Conservation (phyloP, 2,329 filamentous ascomycete species). For the Ophiostoma australiae region DNA sequence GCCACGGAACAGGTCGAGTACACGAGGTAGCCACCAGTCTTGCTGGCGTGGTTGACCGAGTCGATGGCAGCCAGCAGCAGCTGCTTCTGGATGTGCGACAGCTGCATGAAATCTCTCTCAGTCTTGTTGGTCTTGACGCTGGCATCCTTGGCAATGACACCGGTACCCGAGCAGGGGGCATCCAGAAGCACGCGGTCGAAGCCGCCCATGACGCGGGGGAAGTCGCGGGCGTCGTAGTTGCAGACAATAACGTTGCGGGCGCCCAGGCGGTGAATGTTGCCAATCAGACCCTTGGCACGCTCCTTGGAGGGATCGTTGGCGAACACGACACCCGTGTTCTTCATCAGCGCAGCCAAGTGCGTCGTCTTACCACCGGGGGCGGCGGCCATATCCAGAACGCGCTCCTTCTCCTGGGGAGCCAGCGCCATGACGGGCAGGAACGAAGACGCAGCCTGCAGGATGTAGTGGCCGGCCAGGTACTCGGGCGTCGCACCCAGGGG, state of each 20-base stretch:
- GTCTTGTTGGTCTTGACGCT: constrained; percentile 98
- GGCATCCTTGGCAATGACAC: constrained; percentile 94
- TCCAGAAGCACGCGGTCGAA: constrained; percentile 94
- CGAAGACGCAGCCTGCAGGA: constrained; percentile 91
- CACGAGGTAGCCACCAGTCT: constrained; percentile 90
- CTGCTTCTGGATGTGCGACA: constrained; percentile 94
- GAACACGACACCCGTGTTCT: constrained; percentile 91
- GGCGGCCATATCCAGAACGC: constrained; percentile 88
- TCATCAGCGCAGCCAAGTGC: constrained; percentile 93
- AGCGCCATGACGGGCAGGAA: constrained; percentile 98
- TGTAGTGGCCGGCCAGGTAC: constrained; percentile 96
- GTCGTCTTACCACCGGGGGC: constrained; percentile 96
- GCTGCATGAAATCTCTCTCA: constrained; percentile 85
- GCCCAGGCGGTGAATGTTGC: constrained; percentile 93
- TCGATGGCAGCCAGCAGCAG: constrained; percentile 89
- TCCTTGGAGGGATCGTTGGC: constrained; percentile 95
- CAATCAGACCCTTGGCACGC: constrained; percentile 93
- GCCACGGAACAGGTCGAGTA: constrained; percentile 74
- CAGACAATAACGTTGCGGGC: constrained; percentile 92
- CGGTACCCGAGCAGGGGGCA: constrained; percentile 92
- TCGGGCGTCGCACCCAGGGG: constrained; percentile 93
- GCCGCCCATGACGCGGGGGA: constrained; percentile 88
- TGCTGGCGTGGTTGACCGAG: constrained; percentile 89
- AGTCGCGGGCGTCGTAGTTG: constrained; percentile 90
- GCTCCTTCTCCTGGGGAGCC: constrained; percentile 86